Evolutionary conservation across 164 flowering plant genomes (phyloP), one percentile per base, ranked within the genome.

Genomic region (Paratinospora sagittata): DNA sequence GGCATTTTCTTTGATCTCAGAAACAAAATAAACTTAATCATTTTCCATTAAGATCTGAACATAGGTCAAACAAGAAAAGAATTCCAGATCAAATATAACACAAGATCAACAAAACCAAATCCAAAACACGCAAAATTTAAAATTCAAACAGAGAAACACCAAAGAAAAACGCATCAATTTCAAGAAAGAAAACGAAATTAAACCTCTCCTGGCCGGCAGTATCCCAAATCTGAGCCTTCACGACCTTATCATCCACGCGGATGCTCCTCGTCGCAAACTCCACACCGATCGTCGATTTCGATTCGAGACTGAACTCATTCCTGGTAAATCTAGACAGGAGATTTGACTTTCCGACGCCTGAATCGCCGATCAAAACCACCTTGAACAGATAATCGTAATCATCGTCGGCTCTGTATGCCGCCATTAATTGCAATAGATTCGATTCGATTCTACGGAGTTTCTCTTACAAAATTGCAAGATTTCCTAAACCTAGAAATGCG

Each of bases 171-270:
- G 34, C 34, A 2, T 30, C 34, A 30, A 30, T 30, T 30, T 30
- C 34, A 30, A 30, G 34, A 30, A 30, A 30, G 34, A 30, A 30
- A 4, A 30, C 4, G 4, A 30, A 30, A 70, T 12, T 11, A 23
- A 36, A 87, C 90, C 87, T 82, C 65, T 87, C 90, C 70, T 87
- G 90, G 67, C 90, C 90, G 49, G 90, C 90, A 19, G 90, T 87
- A 73, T 87, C 90, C 90, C 90, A 87, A 81, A 87, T 87, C 87
- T 85, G 90, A 58, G 90, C 90, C 69, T 87, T 87, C 74, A 87
- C 81, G 70, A 86, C 77, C 81, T 81, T 81, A 52, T 81, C 82
- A 41, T 83, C 86, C 24, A 81, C 86, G 37, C 73, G 83, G 60
- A 83, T 76, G 68, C 85, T 84, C 36, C 83, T 75, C 2, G 86